Evolutionary conservation across 768 basidiomycete genomes (phyloP), one percentile per base, ranked within the genome.

Genomic region (Solioccasus polychromus): DNA sequence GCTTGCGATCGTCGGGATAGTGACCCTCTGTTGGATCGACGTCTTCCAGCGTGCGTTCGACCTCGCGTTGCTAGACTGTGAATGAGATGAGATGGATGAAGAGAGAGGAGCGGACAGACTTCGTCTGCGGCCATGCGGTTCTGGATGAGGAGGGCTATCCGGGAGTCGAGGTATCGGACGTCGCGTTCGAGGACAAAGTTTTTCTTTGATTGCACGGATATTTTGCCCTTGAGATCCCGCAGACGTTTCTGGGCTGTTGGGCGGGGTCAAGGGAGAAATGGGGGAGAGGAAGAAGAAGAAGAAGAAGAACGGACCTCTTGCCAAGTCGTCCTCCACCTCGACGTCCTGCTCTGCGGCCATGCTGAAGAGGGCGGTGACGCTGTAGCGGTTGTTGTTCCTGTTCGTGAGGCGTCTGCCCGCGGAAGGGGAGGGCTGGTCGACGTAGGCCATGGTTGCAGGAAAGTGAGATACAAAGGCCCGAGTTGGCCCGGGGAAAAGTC

Each of bases 291-390:
- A 6, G 1, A 40, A 43, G 35, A 37, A 18, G 37, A 1, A 8
- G n/a, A n/a, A n/a, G n/a, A 37, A 18, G 28, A 3, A 72, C 83
- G 52, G 58, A 91, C 92, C 92, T 78, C 92, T 75, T 6, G 95
- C 92, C 47, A 98, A 72, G 66, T 97, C 95, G 67, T 98, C 95
- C 64, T 96, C 93, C 35, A 97, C 89, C 67, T 98, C 95, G 10
- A 93, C 86, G 64, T 98, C 95, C 74, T 97, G 93, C 70, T 98
- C 95, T 28, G 95, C 95, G 11, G 94, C 95, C 86, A 98, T 93
- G 60, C 89, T 92, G 66, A 95, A 97, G 55, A 97, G 75, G 22
- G 92, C 92, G 39, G 90, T 97, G 30, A 97, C 94, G 66, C 87
- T 90, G 71, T 96, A 95, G 47, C 94, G 85, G 71, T 96, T 95